Evolutionary conservation across 2,329 filamentous ascomycete species (phyloP), one percentile per base, ranked within the genome.

Genomic region (Cladosporium sp.): DNA sequence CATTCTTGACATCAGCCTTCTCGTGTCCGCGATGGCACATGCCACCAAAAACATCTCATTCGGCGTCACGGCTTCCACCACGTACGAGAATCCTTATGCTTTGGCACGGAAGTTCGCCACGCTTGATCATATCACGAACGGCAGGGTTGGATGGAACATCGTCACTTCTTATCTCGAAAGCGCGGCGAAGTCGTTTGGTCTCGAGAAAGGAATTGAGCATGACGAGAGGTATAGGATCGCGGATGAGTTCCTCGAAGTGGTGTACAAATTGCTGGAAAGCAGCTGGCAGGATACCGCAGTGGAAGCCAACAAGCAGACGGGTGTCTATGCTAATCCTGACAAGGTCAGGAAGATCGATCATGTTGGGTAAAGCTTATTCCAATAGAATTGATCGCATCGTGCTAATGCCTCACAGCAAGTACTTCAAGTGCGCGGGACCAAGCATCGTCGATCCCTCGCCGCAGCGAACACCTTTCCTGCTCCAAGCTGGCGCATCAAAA

Each of bases 261-360:
- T 62, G 2, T 64, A 64, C 47, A 64, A 65, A 50, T 55, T 65
- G 13, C 43, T 61, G 18, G 61, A 65, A 45, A 58, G 60, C n/a
- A 61, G 57, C 47, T 65, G 61, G 60, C 59, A 61, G 29, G 60
- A 62, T 30, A 53, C 54, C 41, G 60, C 62, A 6, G 59, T 64
- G 0, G 72, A 79, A 15, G 73, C 79, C 0, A 77, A 85, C 60
- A 75, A 78, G 15, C 68, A 78, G 52, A 75, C 71, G 8, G 81
- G 80, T 0, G 67, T 85, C 41, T 87, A 85, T 62, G 77, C 76
- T 1, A 70, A 78, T 17, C 76, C 78, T 3, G 68, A 71, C 8
- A 73, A 79, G 2, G 80, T 88, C 2, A 75, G 84, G 8, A 68
- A 78, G 52, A 87, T 62, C 53, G 54, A 63, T 43, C 60, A 64